These are phyloP conservation scores for Leishmania guyanensis DNA, from an alignment of 208 protist genomes.

Conservation along the genomic window DNA sequence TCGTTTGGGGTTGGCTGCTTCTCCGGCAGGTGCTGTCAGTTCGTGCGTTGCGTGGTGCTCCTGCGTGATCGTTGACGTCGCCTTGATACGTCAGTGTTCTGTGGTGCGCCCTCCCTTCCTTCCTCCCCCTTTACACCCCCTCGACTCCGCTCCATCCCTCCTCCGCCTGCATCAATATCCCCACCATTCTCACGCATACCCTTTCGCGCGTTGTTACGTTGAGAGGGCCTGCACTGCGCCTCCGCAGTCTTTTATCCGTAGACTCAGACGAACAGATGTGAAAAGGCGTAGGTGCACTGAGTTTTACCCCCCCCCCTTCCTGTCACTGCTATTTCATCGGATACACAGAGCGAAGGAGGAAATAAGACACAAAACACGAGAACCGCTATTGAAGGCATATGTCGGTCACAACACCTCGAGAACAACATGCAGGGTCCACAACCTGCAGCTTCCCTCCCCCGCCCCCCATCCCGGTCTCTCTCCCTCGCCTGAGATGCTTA, in stretches of 20 bases:
- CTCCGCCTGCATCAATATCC: too few species aligned
- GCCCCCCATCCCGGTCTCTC: neutral
- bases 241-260: neutral
- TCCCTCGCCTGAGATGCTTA: neutral
- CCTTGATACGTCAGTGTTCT: neutral
- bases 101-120: neutral
- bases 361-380: neutral
- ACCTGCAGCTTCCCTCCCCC: neutral
- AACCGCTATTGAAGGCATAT: neutral
- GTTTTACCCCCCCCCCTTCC: neutral
- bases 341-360: neutral
- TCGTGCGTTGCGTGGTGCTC: neutral
- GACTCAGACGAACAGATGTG: neutral
- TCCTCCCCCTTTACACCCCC: too few species aligned
- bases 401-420: neutral
- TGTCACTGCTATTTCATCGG: neutral
- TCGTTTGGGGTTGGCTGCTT: neutral
- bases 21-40: neutral
- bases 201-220: neutral
- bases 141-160: neutral
- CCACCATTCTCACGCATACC: neutral
- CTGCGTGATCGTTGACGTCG: neutral
- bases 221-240: neutral
- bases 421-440: neutral
- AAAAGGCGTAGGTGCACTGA: neutral